Base-by-base conservation (phyloP, 1,284 basidiomycete species). In the Cryptococcus hybrid region DNA sequence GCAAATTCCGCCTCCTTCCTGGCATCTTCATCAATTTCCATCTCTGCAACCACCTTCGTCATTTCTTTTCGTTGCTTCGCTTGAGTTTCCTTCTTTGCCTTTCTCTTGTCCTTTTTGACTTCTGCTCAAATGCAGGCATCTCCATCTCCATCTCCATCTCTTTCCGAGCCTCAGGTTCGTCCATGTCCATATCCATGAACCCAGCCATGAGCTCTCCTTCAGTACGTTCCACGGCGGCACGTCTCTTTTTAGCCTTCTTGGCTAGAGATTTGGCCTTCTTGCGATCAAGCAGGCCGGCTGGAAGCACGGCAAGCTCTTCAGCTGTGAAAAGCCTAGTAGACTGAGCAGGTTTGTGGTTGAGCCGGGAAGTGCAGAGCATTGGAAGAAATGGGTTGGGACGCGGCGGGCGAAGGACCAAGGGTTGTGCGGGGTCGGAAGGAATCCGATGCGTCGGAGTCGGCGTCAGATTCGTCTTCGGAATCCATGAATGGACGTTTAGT, bases 1-100 rank as follows among this genome's bases (percentile, higher is more conserved):
- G 74, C 75, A 67, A 78, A 78, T 35, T 78, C 77, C 24, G 62
- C 57, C 61, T 77, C 77, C 63, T 75, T 75, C 61, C 64, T 66
- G 47, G 57, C 64, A n/a, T 69, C 70, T 7, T 64, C 68, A 48
- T 74, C 69, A 56, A 60, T 50, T 39, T 58, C 60, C 35, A 43
- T 47, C 48, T 58, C 59, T 51, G 12, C 45, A 6, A 56, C 58
- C 48, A 50, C 61, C 54, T 42, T 52, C 54, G 60, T 60, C 54
- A 59, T 55, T 13, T 51, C 56, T 56, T 63, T 65, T 58, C 62
- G 62, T 56, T 59, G 60, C 45, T 58, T 54, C 56, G 63, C 66
- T 35, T 58, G 64, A 40, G 60, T 57, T 42, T 57, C 51, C 59
- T 65, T 52, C 9, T 58, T 53, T 38, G 51, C 55, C 35, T 47